Conservation (phyloP, 768 basidiomycete species). For the Paxillus involutus region DNA sequence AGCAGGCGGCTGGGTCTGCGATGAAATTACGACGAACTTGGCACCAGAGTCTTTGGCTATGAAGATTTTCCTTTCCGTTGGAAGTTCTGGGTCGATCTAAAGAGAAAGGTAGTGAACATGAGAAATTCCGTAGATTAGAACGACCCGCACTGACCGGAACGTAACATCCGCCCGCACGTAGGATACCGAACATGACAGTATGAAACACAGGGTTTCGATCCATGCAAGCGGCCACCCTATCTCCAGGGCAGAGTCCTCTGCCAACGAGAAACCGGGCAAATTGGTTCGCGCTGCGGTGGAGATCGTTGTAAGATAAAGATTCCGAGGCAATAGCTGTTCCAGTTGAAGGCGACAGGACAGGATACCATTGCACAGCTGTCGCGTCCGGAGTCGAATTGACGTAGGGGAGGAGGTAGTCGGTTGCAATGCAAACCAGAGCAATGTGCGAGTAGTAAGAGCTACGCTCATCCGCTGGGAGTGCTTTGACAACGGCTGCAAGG, state of each 20-base stretch:
- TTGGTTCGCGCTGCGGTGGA: constrained; percentile 38
- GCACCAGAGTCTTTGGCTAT: constrained; percentile 44
- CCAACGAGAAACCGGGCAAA: constrained; percentile 42
- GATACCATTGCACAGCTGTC: constrained; percentile 24
- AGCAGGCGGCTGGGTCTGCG: constrained; percentile 3
- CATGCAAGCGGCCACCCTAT: constrained; percentile 47
- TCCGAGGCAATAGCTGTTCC: constrained; percentile 1
- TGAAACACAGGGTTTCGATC: constrained; percentile 43
- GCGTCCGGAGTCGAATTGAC: constrained; percentile 11
- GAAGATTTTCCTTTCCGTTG: constrained; percentile 43
- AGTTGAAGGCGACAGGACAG: constrained; percentile 5
- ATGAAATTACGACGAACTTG: constrained; percentile 40
- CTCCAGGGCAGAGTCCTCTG: constrained; percentile 35
- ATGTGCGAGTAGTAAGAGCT: constrained; percentile 16
- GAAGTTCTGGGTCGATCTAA: constrained; percentile 54
- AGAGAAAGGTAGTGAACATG: background rate
- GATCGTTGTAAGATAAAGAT: constrained; percentile 31
- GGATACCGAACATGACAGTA: constrained; percentile 40
- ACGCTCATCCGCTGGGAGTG: constrained; percentile 8
- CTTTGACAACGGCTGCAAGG: constrained; percentile 18
- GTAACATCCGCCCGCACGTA: constrained; percentile 51
- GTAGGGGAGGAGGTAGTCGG: constrained; percentile 24
- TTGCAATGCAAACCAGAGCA: constrained; percentile 17
- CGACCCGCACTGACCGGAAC: constrained; percentile 40
- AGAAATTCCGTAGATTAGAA: background rate